phyloP scores from a whole-genome alignment of 1,284 basidiomycete genomes.

The Phylloboletellus chloephorus region DNA sequence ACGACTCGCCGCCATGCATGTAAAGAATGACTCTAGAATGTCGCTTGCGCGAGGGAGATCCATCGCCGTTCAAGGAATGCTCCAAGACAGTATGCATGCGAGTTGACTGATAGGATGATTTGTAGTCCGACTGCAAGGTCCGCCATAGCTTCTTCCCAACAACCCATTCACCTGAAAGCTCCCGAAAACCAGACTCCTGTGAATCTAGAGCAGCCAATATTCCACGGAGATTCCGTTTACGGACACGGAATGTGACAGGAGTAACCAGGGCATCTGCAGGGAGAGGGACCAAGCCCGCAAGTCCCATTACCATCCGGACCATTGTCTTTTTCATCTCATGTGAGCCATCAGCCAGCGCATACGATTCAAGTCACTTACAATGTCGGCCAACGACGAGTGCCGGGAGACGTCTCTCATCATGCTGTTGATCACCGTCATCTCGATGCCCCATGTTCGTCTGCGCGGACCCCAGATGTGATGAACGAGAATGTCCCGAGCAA shows the following conservation, averaged over 20 bases:
- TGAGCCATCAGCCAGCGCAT: no score
- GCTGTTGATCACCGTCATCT: conserved; percentile 80
- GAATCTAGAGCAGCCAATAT: conserved; percentile 74
- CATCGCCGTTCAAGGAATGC: conserved; percentile 9
- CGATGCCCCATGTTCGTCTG: conserved; percentile 82
- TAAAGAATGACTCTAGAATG: conserved; percentile 88
- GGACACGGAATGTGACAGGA: conserved; percentile 88
- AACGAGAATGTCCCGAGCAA: conserved; percentile 62
- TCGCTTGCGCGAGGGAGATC: conserved; percentile 27
- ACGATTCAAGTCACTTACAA: conserved; percentile 45
- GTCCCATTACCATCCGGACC: conserved; percentile 75
- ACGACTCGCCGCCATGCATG: conserved; percentile 78
- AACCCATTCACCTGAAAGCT: conserved; percentile 94
- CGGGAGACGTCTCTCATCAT: conserved; percentile 83
- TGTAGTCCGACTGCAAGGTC: conserved; percentile 81
- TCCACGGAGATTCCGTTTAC: conserved; percentile 66
- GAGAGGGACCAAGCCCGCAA: conserved; percentile 80
- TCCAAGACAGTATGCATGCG: conserved; percentile 12
- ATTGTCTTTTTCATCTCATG: conserved; percentile 44
- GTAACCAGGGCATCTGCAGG: conserved; percentile 94
- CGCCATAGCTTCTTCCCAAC: conserved; percentile 90
- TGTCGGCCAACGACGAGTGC: conserved; percentile 82
- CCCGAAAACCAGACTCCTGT: conserved; percentile 67
- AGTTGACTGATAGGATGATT: conserved; percentile 33
- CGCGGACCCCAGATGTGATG: conserved; percentile 79